Evolutionary conservation across 2,329 filamentous ascomycete genomes (phyloP), one percentile per base, ranked within the genome.

Genomic region (Mollisiaceae sp.): DNA sequence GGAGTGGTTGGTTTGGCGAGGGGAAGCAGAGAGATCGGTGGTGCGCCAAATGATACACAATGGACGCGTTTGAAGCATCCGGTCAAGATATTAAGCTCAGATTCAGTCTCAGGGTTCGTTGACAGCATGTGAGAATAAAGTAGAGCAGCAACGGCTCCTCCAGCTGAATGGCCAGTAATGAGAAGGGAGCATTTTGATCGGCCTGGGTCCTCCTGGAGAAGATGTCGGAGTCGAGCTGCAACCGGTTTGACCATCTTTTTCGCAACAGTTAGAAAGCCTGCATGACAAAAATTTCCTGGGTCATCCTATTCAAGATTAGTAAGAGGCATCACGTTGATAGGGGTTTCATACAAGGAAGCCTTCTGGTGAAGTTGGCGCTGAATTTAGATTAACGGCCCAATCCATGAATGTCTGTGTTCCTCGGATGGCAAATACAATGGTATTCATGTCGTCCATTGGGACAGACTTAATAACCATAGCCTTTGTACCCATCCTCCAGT

Each of bases 101-200:
- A 92, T 50, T 82, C 77, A 2, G 89, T 81, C 1, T 77, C 77
- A 14, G 76, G 77, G 1, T 82, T 84, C 2, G 80, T 82, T 2
- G 87, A 82, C 45, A 94, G 84, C 89, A 97, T 94, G 77, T 97
- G 93, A 41, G 86, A 85, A 77, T 93, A 97, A 0, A 97, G 82
- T 12, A 97, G 81, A 2, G 89, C 85, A 0, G 93, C 93, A 0
- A 97, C 89, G 0, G 93, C 93, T 2, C 93, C 93, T 18, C 93
- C 93, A 0, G 93, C 93, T 0, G 90, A 93, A 75, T 97, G 93
- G 0, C 93, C 93, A 0, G 93, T 96, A 66, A 97, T 91, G 20
- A 97, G 81, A 9, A 97, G 82, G 18, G 89, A 92, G 73, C 89
- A 91, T 2, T 82, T 80, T 6, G 86, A 83, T 12, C 91, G 85